A percentile compares a stretch with the other conserved stretches of the same genome.
Conservation (phyloP, 768 basidiomycete genomes). For the Termitomyces sp. region DNA sequence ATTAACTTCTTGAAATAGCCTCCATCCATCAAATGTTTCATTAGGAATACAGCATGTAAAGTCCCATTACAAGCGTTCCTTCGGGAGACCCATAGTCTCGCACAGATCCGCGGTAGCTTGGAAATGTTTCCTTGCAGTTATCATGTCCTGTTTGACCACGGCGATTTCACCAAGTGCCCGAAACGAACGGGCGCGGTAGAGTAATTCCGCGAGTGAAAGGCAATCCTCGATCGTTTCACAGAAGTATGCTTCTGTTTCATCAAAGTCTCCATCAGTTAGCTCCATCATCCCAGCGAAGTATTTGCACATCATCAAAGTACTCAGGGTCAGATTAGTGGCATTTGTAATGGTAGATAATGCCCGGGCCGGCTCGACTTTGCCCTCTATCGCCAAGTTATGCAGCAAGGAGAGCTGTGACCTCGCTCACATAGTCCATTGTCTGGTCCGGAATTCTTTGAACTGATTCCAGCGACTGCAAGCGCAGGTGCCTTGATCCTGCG, state of each 20-base stretch:
- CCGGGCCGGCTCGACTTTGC: background rate
- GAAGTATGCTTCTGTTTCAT: background rate
- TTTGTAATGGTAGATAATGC: background rate
- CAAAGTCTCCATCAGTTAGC: background rate
- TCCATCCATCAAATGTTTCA: conserved; percentile 5
- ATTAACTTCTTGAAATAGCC: background rate
- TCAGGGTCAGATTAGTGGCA: background rate
- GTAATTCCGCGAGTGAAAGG: background rate
- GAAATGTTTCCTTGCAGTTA: background rate
- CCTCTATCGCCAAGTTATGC: background rate
- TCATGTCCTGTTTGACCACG: background rate
- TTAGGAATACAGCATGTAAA: background rate
- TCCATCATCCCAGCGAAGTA: background rate
- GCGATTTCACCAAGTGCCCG: conserved; percentile 1
- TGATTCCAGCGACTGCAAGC: too few relatives aligned
- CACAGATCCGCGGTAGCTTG: background rate
- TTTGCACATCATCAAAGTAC: background rate
- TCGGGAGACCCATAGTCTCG: background rate
- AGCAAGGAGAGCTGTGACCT: background rate
- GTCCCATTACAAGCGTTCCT: background rate
- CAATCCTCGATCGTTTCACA: background rate
- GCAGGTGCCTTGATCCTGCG: background rate
- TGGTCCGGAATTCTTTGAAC: background rate
- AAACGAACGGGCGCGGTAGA: background rate
- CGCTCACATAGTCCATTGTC: background rate